Evolutionary conservation across 257 asterid genomes (phyloP).

Genomic region (Jacaranda copaia): DNA sequence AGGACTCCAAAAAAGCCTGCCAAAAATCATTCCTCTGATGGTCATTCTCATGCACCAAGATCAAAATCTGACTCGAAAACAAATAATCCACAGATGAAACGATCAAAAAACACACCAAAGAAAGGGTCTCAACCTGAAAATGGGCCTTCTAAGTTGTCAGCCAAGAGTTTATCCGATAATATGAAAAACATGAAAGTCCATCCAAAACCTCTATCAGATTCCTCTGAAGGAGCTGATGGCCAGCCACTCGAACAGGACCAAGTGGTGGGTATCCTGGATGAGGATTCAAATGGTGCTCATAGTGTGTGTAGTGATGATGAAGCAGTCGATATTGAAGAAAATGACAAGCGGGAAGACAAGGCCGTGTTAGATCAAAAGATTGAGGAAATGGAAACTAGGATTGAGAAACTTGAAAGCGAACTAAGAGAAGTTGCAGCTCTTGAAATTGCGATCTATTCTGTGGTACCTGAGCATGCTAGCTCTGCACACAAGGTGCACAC

Average conservation of each 20-base stretch:
- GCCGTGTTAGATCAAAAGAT: conserved; percentile 57
- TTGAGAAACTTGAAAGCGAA: conserved; percentile 81
- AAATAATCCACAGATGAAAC: conserved; percentile 38
- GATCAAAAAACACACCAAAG: conserved; percentile 50
- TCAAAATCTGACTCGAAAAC: conserved; percentile 49
- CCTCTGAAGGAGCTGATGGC: conserved; percentile 58
- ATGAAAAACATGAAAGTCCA: conserved; percentile 67
- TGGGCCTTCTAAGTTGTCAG: conserved; percentile 44
- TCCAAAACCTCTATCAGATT: conserved; percentile 67
- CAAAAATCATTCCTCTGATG: conserved; percentile 46
- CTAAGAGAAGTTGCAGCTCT: conserved; percentile 95
- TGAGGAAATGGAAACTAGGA: conserved; percentile 84
- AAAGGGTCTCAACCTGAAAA: conserved; percentile 45
- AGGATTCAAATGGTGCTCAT: conserved; percentile 51
- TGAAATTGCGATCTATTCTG: conserved; percentile 90
- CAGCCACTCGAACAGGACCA: conserved; percentile 53
- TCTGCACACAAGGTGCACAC: conserved; percentile 96
- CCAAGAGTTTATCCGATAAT: conserved; percentile 52
- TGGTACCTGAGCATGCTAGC: conserved; percentile 94
- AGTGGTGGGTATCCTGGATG: conserved; percentile 54
- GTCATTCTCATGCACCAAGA: conserved; percentile 44
- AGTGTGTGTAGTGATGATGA: conserved; percentile 66
- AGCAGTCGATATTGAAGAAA: conserved; percentile 47
- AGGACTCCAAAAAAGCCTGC: conserved; percentile 37
- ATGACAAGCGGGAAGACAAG: conserved; percentile 46